Evolutionary conservation across 495 filamentous ascomycete species (phyloP), one percentile per base, ranked within the genome.

Genomic region (Penicillium antarcticum): DNA sequence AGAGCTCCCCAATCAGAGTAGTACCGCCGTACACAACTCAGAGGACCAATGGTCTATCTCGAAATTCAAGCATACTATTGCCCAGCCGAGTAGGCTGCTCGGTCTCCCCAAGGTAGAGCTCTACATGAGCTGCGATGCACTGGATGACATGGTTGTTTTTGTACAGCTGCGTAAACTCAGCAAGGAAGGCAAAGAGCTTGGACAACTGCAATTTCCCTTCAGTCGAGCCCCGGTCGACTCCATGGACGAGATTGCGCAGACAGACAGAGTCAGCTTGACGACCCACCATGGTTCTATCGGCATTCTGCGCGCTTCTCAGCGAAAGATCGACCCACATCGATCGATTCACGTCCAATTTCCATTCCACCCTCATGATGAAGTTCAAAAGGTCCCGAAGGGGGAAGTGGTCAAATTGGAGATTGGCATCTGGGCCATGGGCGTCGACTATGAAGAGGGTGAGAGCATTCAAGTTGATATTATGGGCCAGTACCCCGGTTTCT

Each of bases 131-230:
- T 69, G 61, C 38, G 3, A 49, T 0, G 63, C 59, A 13, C 12
- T 39, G 10, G 56, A 73, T 44, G 70, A 75, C 39, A 60, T 75
- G 57, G 61, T 68, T 52, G 60, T 75, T 0, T 70, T 58, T 46
- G 56, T 73, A 10, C 33, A 56, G 13, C 21, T 72, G 3, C 64
- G 66, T 6, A 75, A 75, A 36, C 48, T 56, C 2, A 65, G 67
- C 41, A 60, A 56, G 23, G 46, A 60, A 38, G 71, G 72, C 4
- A 68, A 70, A 17, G 21, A 57, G 2, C 41, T 76, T 2, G 50
- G 63, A 45, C 58, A 65, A 35, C 47, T 70, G 5, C 70, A 73
- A 48, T 61, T 76, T 40, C 67, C 71, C 7, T 56, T 62, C 9
- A 18, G 50, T 18, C 56, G 56, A 5, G 60, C 63, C 0, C 66